Conservation (phyloP, 2,329 filamentous ascomycete genomes). For the Penicillium sp. region DNA sequence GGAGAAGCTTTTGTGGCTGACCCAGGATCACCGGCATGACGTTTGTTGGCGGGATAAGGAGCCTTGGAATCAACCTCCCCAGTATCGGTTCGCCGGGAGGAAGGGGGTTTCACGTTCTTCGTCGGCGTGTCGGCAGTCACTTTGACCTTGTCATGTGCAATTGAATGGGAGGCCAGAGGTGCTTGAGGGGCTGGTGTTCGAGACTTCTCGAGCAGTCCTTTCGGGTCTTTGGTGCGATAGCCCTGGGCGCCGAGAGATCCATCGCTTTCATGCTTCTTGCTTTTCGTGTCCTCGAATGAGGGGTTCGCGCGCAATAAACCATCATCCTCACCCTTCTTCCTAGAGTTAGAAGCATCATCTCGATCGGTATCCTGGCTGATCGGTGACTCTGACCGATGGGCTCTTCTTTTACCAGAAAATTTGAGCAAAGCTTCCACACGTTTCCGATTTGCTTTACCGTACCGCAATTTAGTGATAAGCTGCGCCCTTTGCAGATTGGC, state of each 20-base stretch:
- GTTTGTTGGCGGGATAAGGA: conserved; percentile 33
- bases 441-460: conserved; percentile 48
- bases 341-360: conserved; percentile 19
- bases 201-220: conserved; percentile 35
- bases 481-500: conserved; percentile 21
- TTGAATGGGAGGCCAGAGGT: conserved; percentile 34
- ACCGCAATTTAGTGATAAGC: conserved; percentile 51
- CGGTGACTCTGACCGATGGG: conserved; percentile 24
- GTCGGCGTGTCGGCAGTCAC: conserved; percentile 40
- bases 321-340: conserved; percentile 19
- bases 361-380: conserved; percentile 22
- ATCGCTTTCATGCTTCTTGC: conserved; percentile 25
- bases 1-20: conserved; percentile 29
- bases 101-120: conserved; percentile 39
- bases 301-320: conserved; percentile 7
- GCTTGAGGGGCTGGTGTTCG: conserved; percentile 35
- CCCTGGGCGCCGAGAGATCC: conserved; percentile 26
- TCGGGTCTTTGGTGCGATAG: conserved; percentile 37
- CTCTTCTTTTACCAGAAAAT: conserved; percentile 41
- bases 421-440: conserved; percentile 48
- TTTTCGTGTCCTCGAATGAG: conserved; percentile 16
- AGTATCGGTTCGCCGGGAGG: conserved; percentile 41
- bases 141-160: conserved; percentile 26
- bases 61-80: conserved; percentile 41
- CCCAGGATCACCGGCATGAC: conserved; percentile 26